These are phyloP conservation scores for Pleomassaria siparia DNA, from an alignment of 2,329 filamentous ascomycete genomes.

Conservation along the genomic window DNA sequence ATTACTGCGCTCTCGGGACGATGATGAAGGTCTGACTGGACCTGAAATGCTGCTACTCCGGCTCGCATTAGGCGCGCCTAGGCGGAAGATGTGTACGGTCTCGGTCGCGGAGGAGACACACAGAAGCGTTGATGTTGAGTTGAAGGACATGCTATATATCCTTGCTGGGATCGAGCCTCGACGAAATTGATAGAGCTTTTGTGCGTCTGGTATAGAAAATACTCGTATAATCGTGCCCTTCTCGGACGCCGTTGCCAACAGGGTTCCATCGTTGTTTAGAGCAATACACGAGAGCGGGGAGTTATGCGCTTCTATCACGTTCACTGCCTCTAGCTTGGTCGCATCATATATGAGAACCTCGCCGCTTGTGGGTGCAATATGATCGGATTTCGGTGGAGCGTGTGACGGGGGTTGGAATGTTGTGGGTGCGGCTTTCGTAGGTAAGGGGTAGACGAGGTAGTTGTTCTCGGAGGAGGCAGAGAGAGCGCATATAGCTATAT, in stretches of 20 bases:
- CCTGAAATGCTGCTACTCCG: slow-evolving; percentile 37
- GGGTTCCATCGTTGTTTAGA: slow-evolving; percentile 86
- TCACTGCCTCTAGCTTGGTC: slow-evolving; percentile 84
- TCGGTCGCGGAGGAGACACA: slow-evolving; percentile 96
- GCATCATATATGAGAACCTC: slow-evolving; percentile 94
- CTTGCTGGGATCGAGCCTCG: slow-evolving; percentile 92
- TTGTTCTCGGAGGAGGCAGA: slow-evolving; percentile 95
- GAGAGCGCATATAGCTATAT: slow-evolving; percentile 78
- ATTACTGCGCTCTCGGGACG: slow-evolving; percentile 45
- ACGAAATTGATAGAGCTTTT: slow-evolving; percentile 95
- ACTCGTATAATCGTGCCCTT: slow-evolving; percentile 97
- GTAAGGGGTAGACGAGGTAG: slow-evolving; percentile 91
- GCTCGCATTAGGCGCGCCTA: slow-evolving; percentile 48
- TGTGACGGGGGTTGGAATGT: slow-evolving; percentile 69
- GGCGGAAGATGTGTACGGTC: slow-evolving; percentile 93
- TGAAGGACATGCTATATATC: slow-evolving; percentile 99
- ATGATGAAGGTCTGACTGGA: slow-evolving; percentile 20
- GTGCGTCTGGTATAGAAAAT: slow-evolving; percentile 85
- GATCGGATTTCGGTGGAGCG: slow-evolving; percentile 74
- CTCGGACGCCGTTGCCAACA: slow-evolving; percentile 92
- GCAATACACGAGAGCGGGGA: slow-evolving; percentile 88
- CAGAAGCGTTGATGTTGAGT: slow-evolving; percentile 86
- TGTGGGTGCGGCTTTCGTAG: slow-evolving; percentile 60
- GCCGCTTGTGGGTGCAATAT: slow-evolving; percentile 81
- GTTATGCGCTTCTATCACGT: slow-evolving; percentile 92